Evolutionary conservation across 345 rosid genomes (phyloP), one percentile per base, ranked within the genome.

Genomic region (Barbarea vulgaris): DNA sequence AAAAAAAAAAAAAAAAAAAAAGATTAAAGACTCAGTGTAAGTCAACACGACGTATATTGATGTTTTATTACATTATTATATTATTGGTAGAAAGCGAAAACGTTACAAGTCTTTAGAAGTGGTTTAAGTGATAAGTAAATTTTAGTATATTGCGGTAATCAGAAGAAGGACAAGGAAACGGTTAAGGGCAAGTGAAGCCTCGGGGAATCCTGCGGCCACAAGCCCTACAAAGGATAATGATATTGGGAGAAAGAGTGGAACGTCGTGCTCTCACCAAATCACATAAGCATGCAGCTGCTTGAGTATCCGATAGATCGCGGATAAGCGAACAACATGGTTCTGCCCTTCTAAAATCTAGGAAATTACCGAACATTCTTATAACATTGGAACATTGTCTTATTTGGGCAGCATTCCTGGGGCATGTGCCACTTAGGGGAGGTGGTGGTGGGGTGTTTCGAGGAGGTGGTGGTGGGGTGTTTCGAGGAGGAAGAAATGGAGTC

Each of bases 271-370:
- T 42, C 12, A 42, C 65, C 69, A 62, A 51, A 37, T 19, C 22
- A 15, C 69, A 72, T 52, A 72, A 22, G 30, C 76, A 72, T 8
- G 76, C 61, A 37, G 51, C 53, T 61, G 58, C 69, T 3, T 62
- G 31, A 27, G 4, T 31, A 18, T 61, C 76, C 9, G 76, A 62
- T 18, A 72, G 17, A 51, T 72, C 41, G 3, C 53, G 69, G 19
- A 72, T 51, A 10, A 72, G 41, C 7, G 30, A 11, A 24, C 76
- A 72, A 53, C 69, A 72, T 25, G 76, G 76, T 1, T 37, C 22
- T 5, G 69, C 69, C 17, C 25, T 25, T 37, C 52, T 15, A 71
- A 71, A 34, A 24, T 60, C 39, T 17, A 71, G 50, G 50, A 22
- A 59, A 3, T 60, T 60, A 0, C 75, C 67, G 0, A 6, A 71